Evolutionary conservation across 2,329 filamentous ascomycete genomes (phyloP).

Genomic region (Botrytis pseudocinerea): DNA sequence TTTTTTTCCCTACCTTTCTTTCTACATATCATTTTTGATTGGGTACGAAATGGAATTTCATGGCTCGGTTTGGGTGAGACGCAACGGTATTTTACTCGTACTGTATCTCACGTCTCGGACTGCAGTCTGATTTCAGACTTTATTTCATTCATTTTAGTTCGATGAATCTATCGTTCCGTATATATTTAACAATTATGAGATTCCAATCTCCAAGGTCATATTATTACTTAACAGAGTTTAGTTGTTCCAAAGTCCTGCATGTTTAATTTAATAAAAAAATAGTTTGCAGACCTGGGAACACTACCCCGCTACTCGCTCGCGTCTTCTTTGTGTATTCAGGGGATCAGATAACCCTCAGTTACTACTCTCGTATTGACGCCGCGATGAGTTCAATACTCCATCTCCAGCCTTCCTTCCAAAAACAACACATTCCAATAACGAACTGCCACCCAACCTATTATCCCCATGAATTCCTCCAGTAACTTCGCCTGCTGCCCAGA

Average conservation of each 20-base stretch:
- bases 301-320: neutral
- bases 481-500: conserved; percentile 65
- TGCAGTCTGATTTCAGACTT: neutral
- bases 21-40: neutral
- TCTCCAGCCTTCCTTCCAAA: conserved; percentile 60
- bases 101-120: neutral
- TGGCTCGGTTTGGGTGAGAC: neutral
- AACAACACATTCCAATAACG: conserved; percentile 62
- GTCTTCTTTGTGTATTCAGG: neutral
- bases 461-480: conserved; percentile 65
- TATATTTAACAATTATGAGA: neutral
- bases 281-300: neutral
- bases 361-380: neutral
- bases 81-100: neutral
- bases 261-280: neutral
- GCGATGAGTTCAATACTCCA: neutral
- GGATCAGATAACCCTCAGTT: neutral
- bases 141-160: neutral
- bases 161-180: neutral
- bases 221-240: neutral
- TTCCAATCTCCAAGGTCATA: neutral
- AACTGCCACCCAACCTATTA: conserved; percentile 62
- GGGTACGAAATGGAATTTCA: neutral
- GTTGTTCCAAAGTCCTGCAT: neutral
- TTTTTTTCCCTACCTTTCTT: conserved; percentile 5